phyloP scores from a whole-genome alignment of 441 rosid species.

The Iberis amara region DNA sequence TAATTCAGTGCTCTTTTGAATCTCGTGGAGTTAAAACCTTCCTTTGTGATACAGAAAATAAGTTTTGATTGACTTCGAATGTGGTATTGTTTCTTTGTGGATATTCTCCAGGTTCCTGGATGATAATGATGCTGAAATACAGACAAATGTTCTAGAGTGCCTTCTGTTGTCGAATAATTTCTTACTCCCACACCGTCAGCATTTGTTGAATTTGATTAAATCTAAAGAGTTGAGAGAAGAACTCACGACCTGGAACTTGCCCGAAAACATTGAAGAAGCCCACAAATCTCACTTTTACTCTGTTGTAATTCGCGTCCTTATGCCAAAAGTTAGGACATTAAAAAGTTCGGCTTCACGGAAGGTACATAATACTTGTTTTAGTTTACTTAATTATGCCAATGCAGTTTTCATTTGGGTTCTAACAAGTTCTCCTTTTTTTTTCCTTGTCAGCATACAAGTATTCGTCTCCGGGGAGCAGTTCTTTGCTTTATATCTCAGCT shows the following conservation, averaged over 20 bases:
- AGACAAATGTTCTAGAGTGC: constrained; percentile 80
- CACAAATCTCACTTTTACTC: constrained; percentile 67
- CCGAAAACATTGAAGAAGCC: constrained; percentile 59
- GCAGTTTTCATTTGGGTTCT: constrained; percentile 16
- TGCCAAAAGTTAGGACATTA: constrained; percentile 84
- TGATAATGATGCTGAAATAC: constrained; percentile 80
- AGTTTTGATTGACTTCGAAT: constrained; percentile 19
- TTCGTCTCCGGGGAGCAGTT: constrained; percentile 74
- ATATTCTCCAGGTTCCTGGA: constrained; percentile 71
- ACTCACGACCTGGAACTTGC: constrained; percentile 84
- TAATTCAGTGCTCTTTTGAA: constrained; percentile 8
- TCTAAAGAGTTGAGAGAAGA: constrained; percentile 76
- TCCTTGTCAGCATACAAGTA: constrained; percentile 63
- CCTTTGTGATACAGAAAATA: constrained; percentile 12
- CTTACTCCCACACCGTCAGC: constrained; percentile 69
- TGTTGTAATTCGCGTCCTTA: constrained; percentile 58
- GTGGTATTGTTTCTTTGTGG: constrained; percentile 13
- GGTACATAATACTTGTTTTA: constrained; percentile 38
- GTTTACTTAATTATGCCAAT: constrained; percentile 17
- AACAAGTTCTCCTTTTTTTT: constrained; percentile 16
- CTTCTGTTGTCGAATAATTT: constrained; percentile 70
- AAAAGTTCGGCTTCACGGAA: constrained; percentile 81
- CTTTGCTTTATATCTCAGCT: constrained; percentile 77
- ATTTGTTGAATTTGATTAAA: constrained; percentile 73
- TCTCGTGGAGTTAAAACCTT: constrained; percentile 13